Evolutionary conservation across 2,329 filamentous ascomycete genomes (phyloP).

Genomic region (Talaromyces amestolkiae): DNA sequence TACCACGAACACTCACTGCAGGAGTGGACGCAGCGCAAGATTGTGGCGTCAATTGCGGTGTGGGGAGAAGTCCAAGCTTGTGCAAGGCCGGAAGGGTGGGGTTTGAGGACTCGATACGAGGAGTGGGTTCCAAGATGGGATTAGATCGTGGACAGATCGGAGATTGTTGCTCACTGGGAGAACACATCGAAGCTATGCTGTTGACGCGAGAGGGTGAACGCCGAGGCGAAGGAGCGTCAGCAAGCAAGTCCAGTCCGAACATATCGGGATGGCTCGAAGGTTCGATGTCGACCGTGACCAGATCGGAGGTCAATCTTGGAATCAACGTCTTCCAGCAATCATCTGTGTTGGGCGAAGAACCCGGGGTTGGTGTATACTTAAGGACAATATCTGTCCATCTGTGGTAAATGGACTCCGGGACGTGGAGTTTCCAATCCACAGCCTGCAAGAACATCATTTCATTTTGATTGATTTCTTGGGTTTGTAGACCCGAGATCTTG

Average conservation of each 20-base stretch:
- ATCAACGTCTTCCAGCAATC: slow-evolving; percentile 50
- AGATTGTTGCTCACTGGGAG: slow-evolving; percentile 27
- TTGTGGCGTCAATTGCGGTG: slow-evolving; percentile 62
- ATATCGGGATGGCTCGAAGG: slow-evolving; percentile 32
- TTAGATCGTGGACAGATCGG: slow-evolving; percentile 33
- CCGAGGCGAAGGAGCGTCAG: slow-evolving; percentile 34
- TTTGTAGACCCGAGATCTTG: slow-evolving; percentile 95
- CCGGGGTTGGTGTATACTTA: slow-evolving; percentile 68
- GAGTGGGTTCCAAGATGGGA: slow-evolving; percentile 53
- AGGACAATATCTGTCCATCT: slow-evolving; percentile 92
- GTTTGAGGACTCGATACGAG: slow-evolving; percentile 40
- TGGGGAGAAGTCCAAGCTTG: slow-evolving; percentile 57
- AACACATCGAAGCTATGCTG: slow-evolving; percentile 23
- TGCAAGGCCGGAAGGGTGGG: slow-evolving; percentile 54
- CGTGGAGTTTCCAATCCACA: slow-evolving; percentile 92
- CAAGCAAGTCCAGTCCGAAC: slow-evolving; percentile 27
- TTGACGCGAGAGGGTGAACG: slow-evolving; percentile 25
- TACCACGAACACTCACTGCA: slow-evolving; percentile 57
- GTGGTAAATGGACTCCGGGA: slow-evolving; percentile 83
- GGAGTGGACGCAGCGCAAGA: slow-evolving; percentile 55
- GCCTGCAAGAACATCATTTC: slow-evolving; percentile 87
- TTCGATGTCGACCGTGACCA: slow-evolving; percentile 49
- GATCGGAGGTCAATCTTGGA: slow-evolving; percentile 56
- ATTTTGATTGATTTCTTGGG: slow-evolving; percentile 92
- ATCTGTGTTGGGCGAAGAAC: slow-evolving; percentile 32